phyloP scores from a whole-genome alignment of 2,329 filamentous ascomycete species.

The Cucurbitaria berberidis region DNA sequence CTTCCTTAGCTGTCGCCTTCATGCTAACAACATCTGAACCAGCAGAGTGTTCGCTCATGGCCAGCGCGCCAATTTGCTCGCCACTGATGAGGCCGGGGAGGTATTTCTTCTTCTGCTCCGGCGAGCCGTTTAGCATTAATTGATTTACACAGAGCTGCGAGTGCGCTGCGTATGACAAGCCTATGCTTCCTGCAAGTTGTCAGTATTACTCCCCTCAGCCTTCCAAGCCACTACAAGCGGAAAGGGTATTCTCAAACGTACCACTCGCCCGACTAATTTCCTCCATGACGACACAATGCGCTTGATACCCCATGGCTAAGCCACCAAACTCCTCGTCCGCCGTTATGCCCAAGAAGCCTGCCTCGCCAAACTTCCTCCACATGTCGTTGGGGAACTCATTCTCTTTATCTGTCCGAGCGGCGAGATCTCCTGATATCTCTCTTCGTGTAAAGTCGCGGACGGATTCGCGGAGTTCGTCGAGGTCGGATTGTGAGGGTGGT shows the following conservation, averaged over 20 bases:
- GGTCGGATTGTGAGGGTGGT: slow-evolving; percentile 72
- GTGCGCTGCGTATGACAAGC: slow-evolving; percentile 92
- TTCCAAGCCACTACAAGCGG: no score
- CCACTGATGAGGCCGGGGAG: slow-evolving; percentile 83
- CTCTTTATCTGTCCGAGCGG: slow-evolving; percentile 78
- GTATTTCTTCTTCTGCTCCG: slow-evolving; percentile 79
- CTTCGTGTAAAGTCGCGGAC: slow-evolving; percentile 88
- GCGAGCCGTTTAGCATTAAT: slow-evolving; percentile 83
- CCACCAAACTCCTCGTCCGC: slow-evolving; percentile 92
- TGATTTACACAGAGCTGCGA: slow-evolving; percentile 97
- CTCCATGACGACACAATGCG: slow-evolving; percentile 94
- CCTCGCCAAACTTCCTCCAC: slow-evolving; percentile 93
- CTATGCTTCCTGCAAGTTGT: slow-evolving; percentile 65
- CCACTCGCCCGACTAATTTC: slow-evolving; percentile 88
- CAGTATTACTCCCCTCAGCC: no score
- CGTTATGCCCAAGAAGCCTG: slow-evolving; percentile 89
- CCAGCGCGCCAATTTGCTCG: slow-evolving; percentile 81
- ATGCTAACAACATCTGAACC: slow-evolving; percentile 96
- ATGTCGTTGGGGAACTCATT: slow-evolving; percentile 90
- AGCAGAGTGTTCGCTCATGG: slow-evolving; percentile 92
- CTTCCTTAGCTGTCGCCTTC: slow-evolving; percentile 81
- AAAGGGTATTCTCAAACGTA: slow-evolving; percentile 28
- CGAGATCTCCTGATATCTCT: slow-evolving; percentile 84
- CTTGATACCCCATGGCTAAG: slow-evolving; percentile 91
- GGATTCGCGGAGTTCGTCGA: slow-evolving; percentile 79